Percentiles rank a stretch among this genome's conserved stretches.
These are phyloP conservation scores for Naganishia friedmannii DNA, from an alignment of 768 basidiomycete genomes.

Conservation along the genomic window DNA sequence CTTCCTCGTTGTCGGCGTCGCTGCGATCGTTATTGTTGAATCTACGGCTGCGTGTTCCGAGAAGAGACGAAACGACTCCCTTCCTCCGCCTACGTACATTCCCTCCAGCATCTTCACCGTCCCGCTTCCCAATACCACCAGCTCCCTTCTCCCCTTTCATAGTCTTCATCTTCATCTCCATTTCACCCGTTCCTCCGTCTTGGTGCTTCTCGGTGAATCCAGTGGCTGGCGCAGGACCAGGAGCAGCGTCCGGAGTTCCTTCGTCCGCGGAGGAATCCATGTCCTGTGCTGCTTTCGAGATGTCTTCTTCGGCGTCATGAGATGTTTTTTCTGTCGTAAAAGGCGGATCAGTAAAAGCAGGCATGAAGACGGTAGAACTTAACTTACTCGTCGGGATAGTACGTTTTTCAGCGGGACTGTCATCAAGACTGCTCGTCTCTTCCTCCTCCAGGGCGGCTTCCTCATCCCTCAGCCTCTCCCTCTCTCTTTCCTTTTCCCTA, in stretches of 20 bases:
- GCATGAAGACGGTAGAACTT: neutral
- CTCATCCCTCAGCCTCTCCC: constrained; percentile 2
- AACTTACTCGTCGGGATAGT: neutral
- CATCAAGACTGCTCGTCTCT: constrained; percentile 13
- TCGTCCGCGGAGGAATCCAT: constrained; percentile 19
- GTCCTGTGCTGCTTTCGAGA: constrained; percentile 4
- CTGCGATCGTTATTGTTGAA: neutral
- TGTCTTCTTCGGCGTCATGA: constrained; percentile 7
- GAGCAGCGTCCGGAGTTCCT: constrained; percentile 15
- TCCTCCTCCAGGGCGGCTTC: constrained; percentile 4
- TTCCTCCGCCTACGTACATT: neutral
- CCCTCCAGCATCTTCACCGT: neutral
- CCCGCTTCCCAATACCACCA: neutral
- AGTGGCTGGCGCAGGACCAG: constrained; percentile 16
- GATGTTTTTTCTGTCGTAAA: neutral
- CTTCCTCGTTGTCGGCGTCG: neutral
- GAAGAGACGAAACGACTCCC: neutral
- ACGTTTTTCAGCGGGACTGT: neutral
- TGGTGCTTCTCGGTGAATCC: constrained; percentile 14
- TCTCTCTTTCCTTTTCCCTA: neutral
- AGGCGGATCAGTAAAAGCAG: neutral
- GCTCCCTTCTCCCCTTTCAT: neutral
- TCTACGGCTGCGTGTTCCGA: neutral
- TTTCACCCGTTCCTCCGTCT: neutral
- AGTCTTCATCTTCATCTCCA: constrained; percentile 10